Percentiles rank a stretch among this genome's conserved stretches.
These are phyloP conservation scores for Beauveria australis DNA, from an alignment of 2,329 filamentous ascomycete species.

Conservation along the genomic window DNA sequence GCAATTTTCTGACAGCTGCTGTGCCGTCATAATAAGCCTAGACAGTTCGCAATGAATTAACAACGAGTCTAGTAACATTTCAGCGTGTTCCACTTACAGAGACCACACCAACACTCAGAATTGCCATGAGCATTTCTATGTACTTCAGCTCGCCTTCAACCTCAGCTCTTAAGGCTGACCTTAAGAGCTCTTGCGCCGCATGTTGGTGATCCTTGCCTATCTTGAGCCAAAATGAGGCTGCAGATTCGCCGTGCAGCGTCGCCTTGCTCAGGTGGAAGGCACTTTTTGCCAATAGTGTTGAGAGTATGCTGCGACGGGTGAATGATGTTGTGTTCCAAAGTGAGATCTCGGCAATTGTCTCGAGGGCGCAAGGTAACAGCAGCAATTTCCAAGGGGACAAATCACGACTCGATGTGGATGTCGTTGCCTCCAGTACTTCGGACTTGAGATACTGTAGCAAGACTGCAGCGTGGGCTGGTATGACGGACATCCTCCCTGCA, in stretches of 20 bases:
- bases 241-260: not conserved
- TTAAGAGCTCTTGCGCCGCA: constrained; percentile 23
- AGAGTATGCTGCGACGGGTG: constrained; percentile 30
- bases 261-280: constrained; percentile 30
- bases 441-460: constrained; percentile 23
- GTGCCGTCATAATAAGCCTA: constrained; percentile 4
- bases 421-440: constrained; percentile 23
- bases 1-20: constrained; percentile 12
- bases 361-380: constrained; percentile 32
- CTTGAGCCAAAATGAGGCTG: constrained; percentile 21
- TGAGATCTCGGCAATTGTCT: constrained; percentile 32
- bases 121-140: constrained; percentile 35
- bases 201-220: constrained; percentile 22
- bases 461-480: constrained; percentile 16
- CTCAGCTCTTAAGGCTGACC: constrained; percentile 26
- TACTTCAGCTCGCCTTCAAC: constrained; percentile 30
- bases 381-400: constrained; percentile 37
- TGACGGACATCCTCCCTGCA: not conserved
- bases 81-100: constrained; percentile 12
- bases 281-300: constrained; percentile 32
- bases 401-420: constrained; percentile 20
- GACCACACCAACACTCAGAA: constrained; percentile 23
- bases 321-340: constrained; percentile 31
- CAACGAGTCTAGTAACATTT: too few relatives aligned
- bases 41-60: not conserved